Percentiles rank a stretch among this genome's conserved stretches.
Evolutionary conservation across 371 early-diverging fungal species (phyloP).

Genomic region (Amoeboradix gromovi): DNA sequence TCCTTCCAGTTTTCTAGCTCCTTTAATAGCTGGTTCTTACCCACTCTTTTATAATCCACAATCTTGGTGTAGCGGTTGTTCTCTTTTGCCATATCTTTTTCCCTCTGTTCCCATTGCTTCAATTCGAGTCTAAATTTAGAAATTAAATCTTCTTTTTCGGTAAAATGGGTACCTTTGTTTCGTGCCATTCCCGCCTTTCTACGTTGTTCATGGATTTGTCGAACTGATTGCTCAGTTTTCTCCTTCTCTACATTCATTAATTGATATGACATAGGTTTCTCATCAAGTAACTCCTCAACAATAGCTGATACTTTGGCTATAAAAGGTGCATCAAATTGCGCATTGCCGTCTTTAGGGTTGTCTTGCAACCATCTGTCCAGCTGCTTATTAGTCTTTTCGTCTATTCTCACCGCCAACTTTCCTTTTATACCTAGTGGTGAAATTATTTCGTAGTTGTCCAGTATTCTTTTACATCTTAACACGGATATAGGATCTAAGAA

Average conservation of each 20-base stretch:
- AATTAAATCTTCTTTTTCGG: not conserved
- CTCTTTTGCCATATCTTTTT: not conserved
- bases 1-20: not conserved
- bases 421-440: not conserved
- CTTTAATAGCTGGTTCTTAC: not conserved
- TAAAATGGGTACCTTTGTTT: not conserved
- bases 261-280: not conserved
- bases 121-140: not conserved
- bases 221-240: not conserved
- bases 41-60: not conserved
- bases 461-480: not conserved
- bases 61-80: not conserved
- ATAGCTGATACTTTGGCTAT: not conserved
- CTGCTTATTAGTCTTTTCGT: not conserved
- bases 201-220: not conserved
- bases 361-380: not conserved
- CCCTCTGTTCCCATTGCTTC: not conserved
- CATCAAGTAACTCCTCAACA: not conserved
- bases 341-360: not conserved
- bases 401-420: not conserved
- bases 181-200: not conserved
- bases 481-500: not conserved
- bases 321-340: not conserved
- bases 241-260: not conserved
- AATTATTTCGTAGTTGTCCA: not conserved